Evolutionary conservation across 352 stramenopile species (phyloP), one percentile per base, ranked within the genome.

Genomic region (Globisporangium perplexum): DNA sequence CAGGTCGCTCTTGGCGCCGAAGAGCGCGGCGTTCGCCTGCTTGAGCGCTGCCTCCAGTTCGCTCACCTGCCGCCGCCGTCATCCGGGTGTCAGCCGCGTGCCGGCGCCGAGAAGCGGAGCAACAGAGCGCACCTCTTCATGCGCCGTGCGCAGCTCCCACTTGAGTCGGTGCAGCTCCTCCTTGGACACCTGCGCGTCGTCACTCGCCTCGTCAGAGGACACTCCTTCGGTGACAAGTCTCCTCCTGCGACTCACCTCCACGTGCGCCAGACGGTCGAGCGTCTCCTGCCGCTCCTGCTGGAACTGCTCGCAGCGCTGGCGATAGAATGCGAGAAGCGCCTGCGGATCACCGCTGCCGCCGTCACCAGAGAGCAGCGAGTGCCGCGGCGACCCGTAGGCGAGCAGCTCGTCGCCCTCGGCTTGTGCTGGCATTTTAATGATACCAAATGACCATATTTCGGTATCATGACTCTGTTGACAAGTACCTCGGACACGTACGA

Each of bases 111-210:
- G 14, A 3, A 22, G 7, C n/a, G 22, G 15, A 44, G 7, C 33
- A 20, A 33, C 23, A 24, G 22, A 6, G 26, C 44, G 7, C 23
- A 91, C 77, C 74, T 94, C 80, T 36, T 92, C 77, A 17, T 74
- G 69, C 55, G 77, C 75, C 43, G 58, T 67, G 42, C 68, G 69
- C 22, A 93, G 59, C 57, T 89, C 77, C 84, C 83, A 93, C 55
- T 89, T 84, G 31, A 79, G 57, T 18, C 75, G 68, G 64, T 93
- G 78, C 20, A 77, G 52, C 65, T 92, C 72, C 49, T 91, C 84
- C 47, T 90, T 90, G 7, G 76, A 79, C 10, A 90, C 72, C 77
- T 93, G 24, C 22, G 12, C 33, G 8, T 12, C 3, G 33, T 12
- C 33, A 7, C 33, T 39, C 10, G 8, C 30, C 7, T 8, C 10